These are phyloP conservation scores for Auriscalpium vulgare DNA, from an alignment of 768 basidiomycete species.

Conservation along the genomic window DNA sequence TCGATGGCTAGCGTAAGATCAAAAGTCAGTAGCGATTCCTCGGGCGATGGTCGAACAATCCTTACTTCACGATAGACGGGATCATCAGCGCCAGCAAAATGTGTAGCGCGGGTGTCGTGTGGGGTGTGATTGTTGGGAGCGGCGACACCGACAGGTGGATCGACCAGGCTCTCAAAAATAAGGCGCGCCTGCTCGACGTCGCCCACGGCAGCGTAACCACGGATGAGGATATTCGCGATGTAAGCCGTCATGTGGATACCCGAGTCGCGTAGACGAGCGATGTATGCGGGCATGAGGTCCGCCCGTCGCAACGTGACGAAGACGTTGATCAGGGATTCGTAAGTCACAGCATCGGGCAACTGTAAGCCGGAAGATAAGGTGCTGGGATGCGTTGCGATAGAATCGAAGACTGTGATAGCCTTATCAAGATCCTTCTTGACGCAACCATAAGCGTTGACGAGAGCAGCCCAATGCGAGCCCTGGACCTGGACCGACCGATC, in stretches of 20 bases:
- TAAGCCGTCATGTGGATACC: conserved; percentile 91
- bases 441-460: conserved; percentile 87
- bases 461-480: conserved; percentile 69
- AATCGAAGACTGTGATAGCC: conserved; percentile 71
- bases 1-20: conserved; percentile 54
- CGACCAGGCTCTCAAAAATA: conserved; percentile 74
- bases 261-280: conserved; percentile 47
- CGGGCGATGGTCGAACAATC: conserved; percentile 6
- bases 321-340: conserved; percentile 86
- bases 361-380: conserved; percentile 24
- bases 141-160: conserved; percentile 78
- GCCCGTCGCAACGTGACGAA: conserved; percentile 70
- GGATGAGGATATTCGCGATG: conserved; percentile 81
- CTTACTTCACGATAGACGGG: conserved; percentile 79
- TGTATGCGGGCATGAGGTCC: conserved; percentile 67
- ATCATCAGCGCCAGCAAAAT: conserved; percentile 32
- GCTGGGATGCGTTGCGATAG: conserved; percentile 50
- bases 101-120: conserved; percentile 39
- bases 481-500: conserved; percentile 40
- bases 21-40: background rate
- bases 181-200: conserved; percentile 63
- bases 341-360: conserved; percentile 75
- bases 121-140: conserved; percentile 83
- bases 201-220: conserved; percentile 59
- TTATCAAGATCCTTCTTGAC: conserved; percentile 68